These are phyloP conservation scores for Venturia pyrina DNA, from an alignment of 2,329 filamentous ascomycete species.

Conservation along the genomic window DNA sequence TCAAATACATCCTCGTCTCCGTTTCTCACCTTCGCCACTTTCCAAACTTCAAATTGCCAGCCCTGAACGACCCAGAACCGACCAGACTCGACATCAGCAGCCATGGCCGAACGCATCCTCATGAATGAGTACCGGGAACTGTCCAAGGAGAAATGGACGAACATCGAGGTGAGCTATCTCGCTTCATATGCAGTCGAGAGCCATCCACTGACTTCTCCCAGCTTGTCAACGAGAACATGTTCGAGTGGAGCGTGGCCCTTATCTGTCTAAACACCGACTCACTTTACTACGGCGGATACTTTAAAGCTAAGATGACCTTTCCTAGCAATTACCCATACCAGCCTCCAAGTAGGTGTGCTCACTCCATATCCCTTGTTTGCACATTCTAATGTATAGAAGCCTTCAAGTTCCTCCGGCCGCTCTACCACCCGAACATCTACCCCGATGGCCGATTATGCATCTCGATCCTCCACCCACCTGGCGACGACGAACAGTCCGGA, in stretches of 20 bases:
- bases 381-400: slow-evolving; percentile 30
- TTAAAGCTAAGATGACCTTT: slow-evolving; percentile 84
- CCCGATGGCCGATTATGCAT: slow-evolving; percentile 85
- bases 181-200: background rate
- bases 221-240: slow-evolving; percentile 72
- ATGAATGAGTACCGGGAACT: slow-evolving; percentile 81
- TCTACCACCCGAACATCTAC: slow-evolving; percentile 94
- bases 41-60: background rate
- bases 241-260: slow-evolving; percentile 78
- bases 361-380: background rate
- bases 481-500: slow-evolving; percentile 86
- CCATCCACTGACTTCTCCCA: slow-evolving; percentile 25
- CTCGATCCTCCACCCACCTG: slow-evolving; percentile 86
- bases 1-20: background rate
- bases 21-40: background rate
- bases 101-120: slow-evolving; percentile 61
- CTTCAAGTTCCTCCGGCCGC: slow-evolving; percentile 71
- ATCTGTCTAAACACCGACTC: slow-evolving; percentile 91
- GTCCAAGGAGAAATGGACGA: slow-evolving; percentile 84
- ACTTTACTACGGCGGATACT: slow-evolving; percentile 84
- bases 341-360: slow-evolving; percentile 50
- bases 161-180: slow-evolving; percentile 60
- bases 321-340: slow-evolving; percentile 80
- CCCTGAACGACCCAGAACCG: background rate
- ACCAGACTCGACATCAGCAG: background rate